Conservation (phyloP, 164 flowering plant genomes). For the Berberis thunbergii region DNA sequence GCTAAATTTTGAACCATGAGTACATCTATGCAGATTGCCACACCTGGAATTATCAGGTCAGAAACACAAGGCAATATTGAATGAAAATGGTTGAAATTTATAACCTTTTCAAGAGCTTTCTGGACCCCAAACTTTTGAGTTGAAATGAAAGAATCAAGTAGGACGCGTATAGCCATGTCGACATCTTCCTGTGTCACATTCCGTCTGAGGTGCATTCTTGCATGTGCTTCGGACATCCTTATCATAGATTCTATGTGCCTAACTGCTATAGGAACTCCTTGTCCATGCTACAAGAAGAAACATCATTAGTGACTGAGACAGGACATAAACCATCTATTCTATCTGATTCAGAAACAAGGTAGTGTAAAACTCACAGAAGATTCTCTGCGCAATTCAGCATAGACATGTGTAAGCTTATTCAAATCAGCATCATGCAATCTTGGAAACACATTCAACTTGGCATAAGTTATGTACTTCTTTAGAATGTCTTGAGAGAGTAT, state of each 20-base stretch:
- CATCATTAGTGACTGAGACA: neutral
- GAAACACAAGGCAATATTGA: neutral
- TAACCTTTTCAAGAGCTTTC: constrained; percentile 84
- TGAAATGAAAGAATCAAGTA: constrained; percentile 90
- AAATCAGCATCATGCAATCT: constrained; percentile 82
- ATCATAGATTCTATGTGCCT: constrained; percentile 99
- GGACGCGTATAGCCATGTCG: constrained; percentile 92
- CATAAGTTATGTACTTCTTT: constrained; percentile 89
- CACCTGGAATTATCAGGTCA: no score
- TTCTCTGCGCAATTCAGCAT: constrained; percentile 92
- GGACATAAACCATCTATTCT: neutral
- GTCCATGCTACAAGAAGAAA: constrained; percentile 62
- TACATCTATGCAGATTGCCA: no score
- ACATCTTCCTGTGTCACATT: constrained; percentile 94
- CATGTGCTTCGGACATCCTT: constrained; percentile 98
- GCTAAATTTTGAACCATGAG: no score
- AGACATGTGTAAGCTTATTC: constrained; percentile 79
- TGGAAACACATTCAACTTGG: constrained; percentile 93
- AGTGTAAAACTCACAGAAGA: constrained; percentile 56
- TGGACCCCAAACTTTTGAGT: constrained; percentile 98
- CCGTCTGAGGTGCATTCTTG: constrained; percentile 92
- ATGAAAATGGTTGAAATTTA: neutral
- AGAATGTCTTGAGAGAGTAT: constrained; percentile 87
- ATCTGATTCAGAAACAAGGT: neutral
- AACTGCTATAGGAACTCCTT: constrained; percentile 97